These are phyloP conservation scores for Suillus decipiens DNA, from an alignment of 768 basidiomycete species.

Conservation along the genomic window DNA sequence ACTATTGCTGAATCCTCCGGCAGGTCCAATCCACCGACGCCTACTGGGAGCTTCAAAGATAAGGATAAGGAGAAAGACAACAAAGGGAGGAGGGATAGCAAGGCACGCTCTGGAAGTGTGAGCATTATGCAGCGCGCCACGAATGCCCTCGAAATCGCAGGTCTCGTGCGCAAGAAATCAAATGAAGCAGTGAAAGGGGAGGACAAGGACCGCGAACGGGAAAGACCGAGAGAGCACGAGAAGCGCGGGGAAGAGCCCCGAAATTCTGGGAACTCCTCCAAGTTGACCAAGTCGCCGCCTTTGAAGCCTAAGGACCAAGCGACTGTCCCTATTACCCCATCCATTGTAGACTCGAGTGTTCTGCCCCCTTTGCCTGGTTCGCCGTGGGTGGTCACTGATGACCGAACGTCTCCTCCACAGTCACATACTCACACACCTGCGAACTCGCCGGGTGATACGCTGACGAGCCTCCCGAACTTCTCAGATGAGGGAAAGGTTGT, in stretches of 20 bases:
- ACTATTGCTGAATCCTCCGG: constrained; percentile 49
- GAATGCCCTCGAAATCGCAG: constrained; percentile 84
- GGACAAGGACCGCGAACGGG: constrained; percentile 42
- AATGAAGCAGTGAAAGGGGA: constrained; percentile 71
- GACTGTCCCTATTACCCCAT: constrained; percentile 51
- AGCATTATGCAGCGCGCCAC: constrained; percentile 97
- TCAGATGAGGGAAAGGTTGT: constrained; percentile 34
- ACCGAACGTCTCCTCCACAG: constrained; percentile 38
- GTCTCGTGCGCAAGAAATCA: constrained; percentile 82
- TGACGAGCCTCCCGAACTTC: constrained; percentile 47
- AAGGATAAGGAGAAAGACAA: constrained; percentile 44
- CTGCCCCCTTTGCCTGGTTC: constrained; percentile 50
- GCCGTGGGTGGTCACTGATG: constrained; percentile 71
- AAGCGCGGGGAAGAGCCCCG: constrained; percentile 60
- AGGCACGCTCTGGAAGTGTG: constrained; percentile 83
- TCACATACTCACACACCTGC: constrained; percentile 46
- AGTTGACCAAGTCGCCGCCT: constrained; percentile 71
- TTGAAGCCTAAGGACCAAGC: constrained; percentile 50
- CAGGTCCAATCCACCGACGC: constrained; percentile 70
- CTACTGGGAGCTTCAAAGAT: constrained; percentile 60
- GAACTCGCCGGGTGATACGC: constrained; percentile 55
- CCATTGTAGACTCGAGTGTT: constrained; percentile 32
- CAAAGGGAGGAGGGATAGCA: constrained; percentile 55
- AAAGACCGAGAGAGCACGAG: constrained; percentile 46
- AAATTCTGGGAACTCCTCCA: constrained; percentile 56